Evolutionary conservation across 139 green algal genomes (phyloP), one percentile per base, ranked within the genome.

Genomic region (Chlorella sp.): DNA sequence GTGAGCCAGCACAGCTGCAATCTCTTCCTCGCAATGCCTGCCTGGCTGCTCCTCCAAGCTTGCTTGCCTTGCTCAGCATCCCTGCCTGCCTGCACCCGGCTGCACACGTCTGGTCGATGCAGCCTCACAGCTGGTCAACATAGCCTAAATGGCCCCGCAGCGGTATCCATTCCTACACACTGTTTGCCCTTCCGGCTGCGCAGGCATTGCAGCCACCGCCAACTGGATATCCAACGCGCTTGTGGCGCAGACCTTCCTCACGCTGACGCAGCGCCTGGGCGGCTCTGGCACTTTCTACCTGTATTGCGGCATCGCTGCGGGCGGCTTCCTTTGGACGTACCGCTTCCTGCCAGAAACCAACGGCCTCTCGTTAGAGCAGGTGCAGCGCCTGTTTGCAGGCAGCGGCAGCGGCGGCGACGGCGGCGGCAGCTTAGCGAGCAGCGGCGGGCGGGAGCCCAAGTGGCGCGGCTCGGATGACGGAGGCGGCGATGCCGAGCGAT

Each of bases 141-240:
- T n/a, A n/a, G n/a, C n/a, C n/a, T n/a, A n/a, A n/a, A n/a, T n/a
- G n/a, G n/a, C n/a, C n/a, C n/a, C n/a, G n/a, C n/a, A n/a, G n/a
- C n/a, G n/a, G n/a, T n/a, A n/a, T n/a, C n/a, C n/a, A n/a, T n/a
- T n/a, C n/a, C n/a, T n/a, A n/a, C n/a, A n/a, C n/a, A n/a, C n/a
- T n/a, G n/a, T n/a, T n/a, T n/a, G n/a, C n/a, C 44, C 44, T 17
- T 18, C 16, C 20, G 39, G 7, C 23, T 6, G 21, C 34, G n/a
- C 65, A 64, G 93, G 94, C 36, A 71, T 90, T 38, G 91, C 94
- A 30, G 90, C 90, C 23, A 94, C 90, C 16, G 89, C 83, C 62
- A 96, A 96, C 84, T 96, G 94, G 94, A 62, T 94, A 3, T 79
- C 91, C 57, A 96, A 96, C 73, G 89, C 90, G 15, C 38, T 90